Base-by-base conservation (phyloP, 345 rosid species). In the Citrus maxima region DNA sequence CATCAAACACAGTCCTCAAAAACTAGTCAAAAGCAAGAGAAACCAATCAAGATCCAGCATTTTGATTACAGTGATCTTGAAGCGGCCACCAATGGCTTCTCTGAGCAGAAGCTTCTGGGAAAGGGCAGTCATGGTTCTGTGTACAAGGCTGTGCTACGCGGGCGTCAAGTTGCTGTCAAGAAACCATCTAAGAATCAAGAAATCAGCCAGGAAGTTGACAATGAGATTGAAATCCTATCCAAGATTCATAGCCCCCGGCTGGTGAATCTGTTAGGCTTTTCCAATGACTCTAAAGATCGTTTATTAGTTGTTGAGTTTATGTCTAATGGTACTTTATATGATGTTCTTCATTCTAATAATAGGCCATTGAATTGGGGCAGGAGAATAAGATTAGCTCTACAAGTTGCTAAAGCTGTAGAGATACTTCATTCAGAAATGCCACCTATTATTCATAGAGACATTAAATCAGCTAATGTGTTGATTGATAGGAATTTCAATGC, bases 51-150 rank as follows among this genome's bases (percentile, higher is more conserved):
- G 89, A 90, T 96, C 84, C 97, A 92, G 71, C 95, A 87, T 9
- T 96, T 91, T 80, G 80, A 85, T 40, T 93, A 96, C 88, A 84
- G 93, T 76, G 99, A 94, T 82, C 93, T 96, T 18, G 97, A 94
- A 81, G 91, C 98, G 0, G 99, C 99, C 68, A 94, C 99, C 68
- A 81, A 90, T 72, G 98, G 99, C 10, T 96, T 96, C 92, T 86
- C 97, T 81, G 88, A 89, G 65, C 84, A 84, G 65, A 93, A 86
- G 74, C 88, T 96, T 4, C 88, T 96, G 7, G 99, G 99, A 0
- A 93, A 92, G 78, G 99, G 99, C 73, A 96, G 99, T 86, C 99
- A 96, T 79, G 99, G 98, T 4, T 84, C 85, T 80, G 99, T 96
- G 77, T 96, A 96, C 92, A 96, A 93, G 84, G 99, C 94, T 13